Base-by-base conservation (phyloP, 768 basidiomycete species). In the Hirschioporus abietinus region DNA sequence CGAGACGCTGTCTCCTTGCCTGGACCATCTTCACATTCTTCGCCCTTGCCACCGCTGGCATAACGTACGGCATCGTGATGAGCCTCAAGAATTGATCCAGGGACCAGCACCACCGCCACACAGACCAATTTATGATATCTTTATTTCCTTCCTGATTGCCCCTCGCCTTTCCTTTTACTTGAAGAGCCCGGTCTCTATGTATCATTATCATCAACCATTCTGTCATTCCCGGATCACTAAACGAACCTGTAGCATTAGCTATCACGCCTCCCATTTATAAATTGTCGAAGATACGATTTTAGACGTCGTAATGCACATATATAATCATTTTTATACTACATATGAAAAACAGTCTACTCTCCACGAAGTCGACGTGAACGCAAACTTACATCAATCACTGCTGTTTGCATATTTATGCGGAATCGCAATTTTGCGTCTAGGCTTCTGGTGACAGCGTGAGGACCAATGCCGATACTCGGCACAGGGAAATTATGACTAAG, bases 241-340 rank as follows among this genome's bases (percentile, higher is more conserved):
- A 26, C 34, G 61, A 63, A 10, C 27, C 23, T 35, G 35, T 35
- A 35, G 27, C 65, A 67, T 1, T 65, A 64, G 42, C 57, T 58
- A 4, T 59, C 23, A 18, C 63, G 30, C 35, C 42, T 3, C 42
- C 20, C 42, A 12, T 52, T 52, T n/a, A 62, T 26, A 30, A 30
- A 30, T 3, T 30, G n/a, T n/a, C n/a, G n/a, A n/a, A n/a, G 30
- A 30, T 30, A 30, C 30, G 30, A 30, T 30, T 30, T 3, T 30
- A 30, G 30, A 30, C 30, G 8, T 30, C 30, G 8, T 30, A 2
- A 30, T 30, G 8, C 2, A 3, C 2, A 30, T 30, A 30, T 30
- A 2, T 30, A 30, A 30, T n/a, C n/a, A n/a, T n/a, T n/a, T n/a
- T n/a, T n/a, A n/a, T n/a, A n/a, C n/a, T n/a, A n/a, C n/a, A n/a